Percentiles rank a stretch among this genome's conserved stretches.
Evolutionary conservation across 306 rosid species (phyloP).

Genomic region (Vigna angularis): DNA sequence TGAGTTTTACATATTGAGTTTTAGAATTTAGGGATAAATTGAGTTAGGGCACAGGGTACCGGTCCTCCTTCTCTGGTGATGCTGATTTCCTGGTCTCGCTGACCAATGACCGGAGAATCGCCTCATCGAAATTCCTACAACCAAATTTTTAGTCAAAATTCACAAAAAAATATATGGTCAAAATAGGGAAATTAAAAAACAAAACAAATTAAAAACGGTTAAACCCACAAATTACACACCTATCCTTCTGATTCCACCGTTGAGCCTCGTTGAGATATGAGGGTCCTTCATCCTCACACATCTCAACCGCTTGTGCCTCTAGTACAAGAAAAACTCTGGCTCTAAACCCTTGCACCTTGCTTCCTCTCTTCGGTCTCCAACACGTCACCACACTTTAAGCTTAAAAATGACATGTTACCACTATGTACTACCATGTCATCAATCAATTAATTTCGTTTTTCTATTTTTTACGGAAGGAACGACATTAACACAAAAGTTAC

Average conservation of each 20-base stretch:
- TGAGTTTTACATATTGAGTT: too few relatives aligned
- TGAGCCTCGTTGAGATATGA: slow-evolving; percentile 61
- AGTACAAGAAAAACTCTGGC: slow-evolving; percentile 78
- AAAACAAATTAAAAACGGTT: background rate
- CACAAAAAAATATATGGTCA: background rate
- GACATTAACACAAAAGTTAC: too few relatives aligned
- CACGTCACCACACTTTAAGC: too few relatives aligned
- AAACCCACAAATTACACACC: background rate
- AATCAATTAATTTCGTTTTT: too few relatives aligned
- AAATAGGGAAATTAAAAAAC: background rate
- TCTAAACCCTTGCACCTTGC: slow-evolving; percentile 57
- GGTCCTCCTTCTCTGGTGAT: slow-evolving; percentile 79
- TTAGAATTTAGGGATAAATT: too few relatives aligned
- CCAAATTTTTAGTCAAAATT: slow-evolving; percentile 39
- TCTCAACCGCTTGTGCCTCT: slow-evolving; percentile 73
- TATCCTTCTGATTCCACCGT: slow-evolving; percentile 65
- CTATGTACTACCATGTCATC: too few relatives aligned
- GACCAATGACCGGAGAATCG: slow-evolving; percentile 52
- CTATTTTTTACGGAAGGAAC: too few relatives aligned
- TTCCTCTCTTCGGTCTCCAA: slow-evolving; percentile 76
- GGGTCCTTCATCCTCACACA: slow-evolving; percentile 83
- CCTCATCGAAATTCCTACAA: slow-evolving; percentile 64
- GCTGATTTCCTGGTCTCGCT: slow-evolving; percentile 60
- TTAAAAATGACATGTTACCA: too few relatives aligned
- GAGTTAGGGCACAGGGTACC: slow-evolving; percentile 37